These are phyloP conservation scores for Chaetomidium leptoderma DNA, from an alignment of 495 filamentous ascomycete genomes.

Conservation along the genomic window DNA sequence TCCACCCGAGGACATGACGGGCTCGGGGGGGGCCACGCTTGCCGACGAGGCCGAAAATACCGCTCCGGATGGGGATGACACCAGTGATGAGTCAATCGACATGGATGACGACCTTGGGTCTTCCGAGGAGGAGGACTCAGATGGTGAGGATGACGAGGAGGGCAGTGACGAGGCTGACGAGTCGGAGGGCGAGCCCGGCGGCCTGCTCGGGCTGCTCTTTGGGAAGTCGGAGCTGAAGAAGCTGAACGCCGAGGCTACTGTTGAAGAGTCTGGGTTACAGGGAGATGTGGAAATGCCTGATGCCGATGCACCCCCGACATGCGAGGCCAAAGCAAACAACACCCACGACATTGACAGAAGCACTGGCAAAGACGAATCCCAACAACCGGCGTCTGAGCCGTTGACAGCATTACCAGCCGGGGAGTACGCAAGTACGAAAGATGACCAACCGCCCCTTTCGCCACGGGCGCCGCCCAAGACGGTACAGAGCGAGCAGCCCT, in stretches of 20 bases:
- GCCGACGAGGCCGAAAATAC: conserved; percentile 30
- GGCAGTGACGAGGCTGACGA: conserved; percentile 50
- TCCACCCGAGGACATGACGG: conserved; percentile 20
- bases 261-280: conserved; percentile 6
- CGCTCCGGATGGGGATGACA: conserved; percentile 51
- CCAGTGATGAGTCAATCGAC: conserved; percentile 75
- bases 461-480: background rate
- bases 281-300: conserved; percentile 34
- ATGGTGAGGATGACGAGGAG: conserved; percentile 38
- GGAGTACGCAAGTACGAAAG: background rate
- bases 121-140: conserved; percentile 57
- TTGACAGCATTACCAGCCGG: background rate
- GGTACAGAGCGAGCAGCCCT: background rate
- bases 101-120: conserved; percentile 84
- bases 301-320: conserved; percentile 22
- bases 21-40: conserved; percentile 4
- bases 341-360: background rate
- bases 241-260: conserved; percentile 32
- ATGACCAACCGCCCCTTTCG: background rate
- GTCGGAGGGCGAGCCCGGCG: conserved; percentile 50
- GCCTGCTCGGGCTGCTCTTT: conserved; percentile 64
- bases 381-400: background rate
- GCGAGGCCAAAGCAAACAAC: conserved; percentile 22
- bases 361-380: background rate
- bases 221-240: conserved; percentile 46